phyloP scores from a whole-genome alignment of 768 basidiomycete species.

The Dentipellis fragilis region DNA sequence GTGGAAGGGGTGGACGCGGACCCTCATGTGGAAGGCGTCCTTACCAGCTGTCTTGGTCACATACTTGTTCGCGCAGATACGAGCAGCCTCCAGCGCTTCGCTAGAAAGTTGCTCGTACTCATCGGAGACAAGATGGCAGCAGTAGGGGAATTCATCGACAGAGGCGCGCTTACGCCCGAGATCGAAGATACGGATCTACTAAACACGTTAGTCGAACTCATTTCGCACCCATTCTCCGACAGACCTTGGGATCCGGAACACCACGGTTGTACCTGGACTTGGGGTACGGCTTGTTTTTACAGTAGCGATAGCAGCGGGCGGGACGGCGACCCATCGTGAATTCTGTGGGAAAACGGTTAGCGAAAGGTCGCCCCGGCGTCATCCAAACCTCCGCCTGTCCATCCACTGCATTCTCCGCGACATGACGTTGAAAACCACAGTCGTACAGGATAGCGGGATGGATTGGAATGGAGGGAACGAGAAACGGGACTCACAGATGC shows the following conservation, averaged over 20 bases:
- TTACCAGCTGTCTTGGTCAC: conserved; percentile 97
- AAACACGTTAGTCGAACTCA: background rate
- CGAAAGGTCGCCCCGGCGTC: background rate
- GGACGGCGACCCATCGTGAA: conserved; percentile 90
- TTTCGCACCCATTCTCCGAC: conserved; percentile 6
- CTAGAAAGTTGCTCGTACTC: conserved; percentile 96
- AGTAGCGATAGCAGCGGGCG: conserved; percentile 97
- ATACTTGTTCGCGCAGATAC: conserved; percentile 99
- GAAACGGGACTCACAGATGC: background rate
- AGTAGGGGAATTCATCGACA: conserved; percentile 98
- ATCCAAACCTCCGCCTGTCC: background rate
- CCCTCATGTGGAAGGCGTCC: conserved; percentile 97
- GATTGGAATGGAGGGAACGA: background rate
- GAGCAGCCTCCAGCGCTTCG: conserved; percentile 95
- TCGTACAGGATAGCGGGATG: background rate
- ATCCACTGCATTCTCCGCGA: background rate
- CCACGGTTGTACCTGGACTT: conserved; percentile 96
- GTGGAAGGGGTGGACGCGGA: conserved; percentile 97
- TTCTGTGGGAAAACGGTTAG: background rate
- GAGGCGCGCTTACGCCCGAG: conserved; percentile 91
- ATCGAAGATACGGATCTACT: conserved; percentile 91
- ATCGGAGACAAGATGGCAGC: conserved; percentile 91
- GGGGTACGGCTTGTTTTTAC: conserved; percentile 99
- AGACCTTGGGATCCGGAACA: conserved; percentile 91
- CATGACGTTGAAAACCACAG: no score